phyloP scores from a whole-genome alignment of 2,329 filamentous ascomycete genomes.

The Amesomyces nigricolor region DNA sequence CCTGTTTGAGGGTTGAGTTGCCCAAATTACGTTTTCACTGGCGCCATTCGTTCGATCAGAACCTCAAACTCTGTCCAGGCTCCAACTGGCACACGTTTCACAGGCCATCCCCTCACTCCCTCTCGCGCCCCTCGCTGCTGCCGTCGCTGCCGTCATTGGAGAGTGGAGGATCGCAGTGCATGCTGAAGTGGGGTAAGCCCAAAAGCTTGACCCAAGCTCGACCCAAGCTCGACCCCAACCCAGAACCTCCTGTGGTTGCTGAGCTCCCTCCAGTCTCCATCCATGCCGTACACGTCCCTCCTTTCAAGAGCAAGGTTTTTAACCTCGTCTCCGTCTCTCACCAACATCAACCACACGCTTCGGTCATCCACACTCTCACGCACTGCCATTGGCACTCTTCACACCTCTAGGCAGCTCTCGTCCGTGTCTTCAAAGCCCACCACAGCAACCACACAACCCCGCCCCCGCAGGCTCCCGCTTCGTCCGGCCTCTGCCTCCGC shows the following conservation, averaged over 20 bases:
- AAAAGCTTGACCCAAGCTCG: neutral
- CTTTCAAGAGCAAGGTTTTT: conserved; percentile 16
- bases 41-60: no score
- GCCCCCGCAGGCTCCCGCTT: conserved; percentile 3
- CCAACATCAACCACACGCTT: neutral
- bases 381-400: neutral
- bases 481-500: conserved; percentile 10
- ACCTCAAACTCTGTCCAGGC: no score
- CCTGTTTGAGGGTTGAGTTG: conserved; percentile 3
- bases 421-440: neutral
- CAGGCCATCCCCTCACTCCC: neutral
- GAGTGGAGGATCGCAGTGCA: conserved; percentile 8
- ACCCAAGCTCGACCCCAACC: neutral
- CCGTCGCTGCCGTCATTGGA: conserved; percentile 7
- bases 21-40: neutral
- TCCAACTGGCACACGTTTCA: neutral
- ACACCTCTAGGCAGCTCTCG: neutral
- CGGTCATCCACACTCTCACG: neutral
- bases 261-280: conserved; percentile 6
- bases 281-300: neutral
- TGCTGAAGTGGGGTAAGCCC: conserved; percentile 5
- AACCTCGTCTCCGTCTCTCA: conserved; percentile 2
- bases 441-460: neutral
- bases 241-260: neutral
- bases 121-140: neutral